Conservation (phyloP, 2,329 filamentous ascomycete species). For the Xylariales sp. region DNA sequence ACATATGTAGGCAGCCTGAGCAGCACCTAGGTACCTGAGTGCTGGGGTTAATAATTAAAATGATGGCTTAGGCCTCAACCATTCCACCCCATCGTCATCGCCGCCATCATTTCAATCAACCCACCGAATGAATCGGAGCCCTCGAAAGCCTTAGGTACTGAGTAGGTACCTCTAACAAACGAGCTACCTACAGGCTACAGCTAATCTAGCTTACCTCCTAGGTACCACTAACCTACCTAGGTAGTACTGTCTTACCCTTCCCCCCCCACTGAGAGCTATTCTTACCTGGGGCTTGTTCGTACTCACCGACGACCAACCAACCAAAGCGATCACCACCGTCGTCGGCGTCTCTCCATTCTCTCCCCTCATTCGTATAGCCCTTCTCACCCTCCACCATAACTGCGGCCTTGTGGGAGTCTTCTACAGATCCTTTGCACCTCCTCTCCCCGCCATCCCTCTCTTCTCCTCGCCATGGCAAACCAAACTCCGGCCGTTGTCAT, state of each 20-base stretch:
- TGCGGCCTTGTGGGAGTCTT: not conserved
- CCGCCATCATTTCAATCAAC: constrained; percentile 3
- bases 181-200: not conserved
- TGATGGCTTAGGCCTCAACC: constrained; percentile 22
- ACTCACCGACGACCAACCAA: constrained; percentile 23
- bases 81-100: constrained; percentile 26
- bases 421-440: constrained; percentile 6
- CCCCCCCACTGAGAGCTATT: constrained; percentile 15
- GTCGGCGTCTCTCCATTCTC: constrained; percentile 19
- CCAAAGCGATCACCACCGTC: constrained; percentile 22
- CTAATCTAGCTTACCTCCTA: not conserved
- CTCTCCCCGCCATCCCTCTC: not conserved
- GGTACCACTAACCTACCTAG: not conserved
- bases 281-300: not conserved
- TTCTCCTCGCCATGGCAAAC: constrained; percentile 79
- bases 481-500: constrained; percentile 99
- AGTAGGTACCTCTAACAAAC: not conserved
- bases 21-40: too few relatives aligned
- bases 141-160: constrained; percentile 1
- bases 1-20: not conserved
- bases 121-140: not conserved
- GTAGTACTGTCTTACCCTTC: too few relatives aligned
- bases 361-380: not conserved
- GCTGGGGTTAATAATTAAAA: too few relatives aligned
- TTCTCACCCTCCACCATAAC: not conserved